Conservation (phyloP, 2,329 filamentous ascomycete genomes). For the Gliomastix tumulicola region DNA sequence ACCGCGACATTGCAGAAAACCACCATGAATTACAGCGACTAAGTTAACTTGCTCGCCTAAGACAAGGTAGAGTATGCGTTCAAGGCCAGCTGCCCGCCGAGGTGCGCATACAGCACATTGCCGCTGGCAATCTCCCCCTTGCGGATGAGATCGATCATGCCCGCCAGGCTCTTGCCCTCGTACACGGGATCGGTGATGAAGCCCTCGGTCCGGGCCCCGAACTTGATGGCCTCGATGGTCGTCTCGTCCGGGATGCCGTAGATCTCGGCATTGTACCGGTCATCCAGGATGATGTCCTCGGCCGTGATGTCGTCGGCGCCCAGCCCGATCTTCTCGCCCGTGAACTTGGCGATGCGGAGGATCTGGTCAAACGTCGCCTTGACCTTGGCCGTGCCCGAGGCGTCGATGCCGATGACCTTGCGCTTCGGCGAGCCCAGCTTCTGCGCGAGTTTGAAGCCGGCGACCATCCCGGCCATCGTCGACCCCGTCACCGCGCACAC, state of each 20-base stretch:
- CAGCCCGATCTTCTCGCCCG: constrained; percentile 57
- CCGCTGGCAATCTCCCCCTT: constrained; percentile 54
- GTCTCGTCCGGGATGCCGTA: constrained; percentile 61
- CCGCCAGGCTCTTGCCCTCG: constrained; percentile 68
- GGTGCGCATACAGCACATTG: constrained; percentile 66
- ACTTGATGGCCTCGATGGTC: constrained; percentile 62
- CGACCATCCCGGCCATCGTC: constrained; percentile 66
- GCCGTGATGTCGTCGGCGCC: constrained; percentile 51
- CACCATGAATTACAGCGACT: too few relatives aligned
- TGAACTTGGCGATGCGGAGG: constrained; percentile 57
- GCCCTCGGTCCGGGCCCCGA: constrained; percentile 60
- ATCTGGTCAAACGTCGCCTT: constrained; percentile 58
- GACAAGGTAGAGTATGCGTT: constrained; percentile 52
- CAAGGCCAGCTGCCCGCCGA: constrained; percentile 63
- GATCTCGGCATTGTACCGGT: constrained; percentile 54
- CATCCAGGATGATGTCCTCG: constrained; percentile 56
- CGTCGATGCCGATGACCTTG: constrained; percentile 60
- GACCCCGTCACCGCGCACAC: constrained; percentile 67
- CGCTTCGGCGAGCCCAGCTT: constrained; percentile 31
- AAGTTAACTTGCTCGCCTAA: too few relatives aligned
- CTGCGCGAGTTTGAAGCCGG: constrained; percentile 61
- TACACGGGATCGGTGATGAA: constrained; percentile 73
- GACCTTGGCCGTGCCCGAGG: constrained; percentile 36
- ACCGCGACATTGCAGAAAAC: too few relatives aligned
- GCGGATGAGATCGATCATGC: constrained; percentile 61